Conservation (phyloP, 73 alveolate genomes). For the Durusdinium trenchii region DNA sequence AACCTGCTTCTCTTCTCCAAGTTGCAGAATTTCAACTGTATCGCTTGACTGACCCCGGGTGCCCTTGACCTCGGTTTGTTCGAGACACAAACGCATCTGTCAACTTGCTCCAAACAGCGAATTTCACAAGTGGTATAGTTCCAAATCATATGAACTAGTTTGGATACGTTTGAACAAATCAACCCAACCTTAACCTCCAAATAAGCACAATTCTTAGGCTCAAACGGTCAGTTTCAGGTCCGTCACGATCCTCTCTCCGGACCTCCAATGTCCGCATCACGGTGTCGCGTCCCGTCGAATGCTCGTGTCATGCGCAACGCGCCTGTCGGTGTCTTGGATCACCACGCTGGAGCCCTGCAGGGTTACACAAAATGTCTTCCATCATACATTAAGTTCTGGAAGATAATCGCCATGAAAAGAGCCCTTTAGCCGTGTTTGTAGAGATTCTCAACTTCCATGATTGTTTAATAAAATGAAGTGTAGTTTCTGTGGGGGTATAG, state of each 20-base stretch:
- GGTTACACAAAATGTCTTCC: too few species aligned
- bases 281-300: not conserved
- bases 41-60: not conserved
- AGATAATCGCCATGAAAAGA: too few species aligned
- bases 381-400: too few species aligned
- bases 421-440: too few species aligned
- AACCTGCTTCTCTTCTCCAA: not conserved
- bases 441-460: too few species aligned
- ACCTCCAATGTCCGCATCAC: not conserved
- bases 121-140: not conserved
- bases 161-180: not conserved
- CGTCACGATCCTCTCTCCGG: slow-evolving; percentile 45
- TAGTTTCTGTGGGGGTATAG: too few species aligned
- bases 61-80: slow-evolving; percentile 5
- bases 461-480: too few species aligned
- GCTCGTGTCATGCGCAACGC: not conserved
- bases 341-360: slow-evolving; percentile 28
- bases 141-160: not conserved
- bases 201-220: not conserved
- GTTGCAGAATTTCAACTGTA: slow-evolving; percentile 22
- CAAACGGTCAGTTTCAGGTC: slow-evolving; percentile 60
- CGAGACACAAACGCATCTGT: too few species aligned
- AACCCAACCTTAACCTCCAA: not conserved
- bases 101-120: too few species aligned
- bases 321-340: slow-evolving; percentile 48